phyloP scores from a whole-genome alignment of 2,329 filamentous ascomycete genomes.

The Aspergillus floridensis region DNA sequence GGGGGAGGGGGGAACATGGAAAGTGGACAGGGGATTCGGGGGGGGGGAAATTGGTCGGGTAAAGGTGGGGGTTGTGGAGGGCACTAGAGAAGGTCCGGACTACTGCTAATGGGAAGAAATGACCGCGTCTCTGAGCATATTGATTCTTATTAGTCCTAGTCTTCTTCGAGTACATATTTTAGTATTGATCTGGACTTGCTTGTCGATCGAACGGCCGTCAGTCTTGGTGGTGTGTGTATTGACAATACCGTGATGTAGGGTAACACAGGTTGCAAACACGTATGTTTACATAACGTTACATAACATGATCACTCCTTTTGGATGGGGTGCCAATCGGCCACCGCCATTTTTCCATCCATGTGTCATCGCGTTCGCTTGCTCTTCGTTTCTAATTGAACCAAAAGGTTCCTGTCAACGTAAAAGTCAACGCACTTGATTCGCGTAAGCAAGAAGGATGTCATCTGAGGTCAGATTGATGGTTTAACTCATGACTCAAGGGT shows the following conservation, averaged over 20 bases:
- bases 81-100: background rate
- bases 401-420: too few relatives aligned
- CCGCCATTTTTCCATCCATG: background rate
- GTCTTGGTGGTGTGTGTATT: conserved; percentile 3
- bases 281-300: too few relatives aligned
- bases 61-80: background rate
- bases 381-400: background rate
- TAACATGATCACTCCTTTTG: background rate
- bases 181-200: conserved; percentile 3
- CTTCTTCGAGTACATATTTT: background rate
- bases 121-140: background rate
- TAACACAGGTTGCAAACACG: background rate
- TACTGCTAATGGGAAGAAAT: background rate
- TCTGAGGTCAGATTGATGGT: background rate
- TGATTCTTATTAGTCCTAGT: background rate
- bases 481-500: background rate
- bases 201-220: conserved; percentile 21
- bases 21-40: background rate
- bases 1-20: background rate
- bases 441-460: too few relatives aligned
- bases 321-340: background rate
- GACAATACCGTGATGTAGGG: background rate
- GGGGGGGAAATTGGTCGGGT: background rate
- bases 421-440: too few relatives aligned
- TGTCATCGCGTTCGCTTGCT: background rate